Conservation (phyloP, 805 yeast species). For the Zygotorulaspora chibaensis region DNA sequence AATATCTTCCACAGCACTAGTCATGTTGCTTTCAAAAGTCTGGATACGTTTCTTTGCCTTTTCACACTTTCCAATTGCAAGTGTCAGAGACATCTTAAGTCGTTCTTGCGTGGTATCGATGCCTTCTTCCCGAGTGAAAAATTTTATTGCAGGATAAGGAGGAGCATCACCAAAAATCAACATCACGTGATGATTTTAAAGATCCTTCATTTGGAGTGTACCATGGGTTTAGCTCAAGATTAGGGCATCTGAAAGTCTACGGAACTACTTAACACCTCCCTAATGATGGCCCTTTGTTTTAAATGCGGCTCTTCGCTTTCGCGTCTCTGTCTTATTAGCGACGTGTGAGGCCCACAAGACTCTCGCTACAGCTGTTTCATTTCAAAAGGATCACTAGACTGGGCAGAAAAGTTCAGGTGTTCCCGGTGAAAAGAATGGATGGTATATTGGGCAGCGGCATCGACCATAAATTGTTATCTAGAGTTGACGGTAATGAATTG, state of each 20-base stretch:
- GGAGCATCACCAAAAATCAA: neutral
- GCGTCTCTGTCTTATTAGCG: neutral
- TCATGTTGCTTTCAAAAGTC: conserved; percentile 12
- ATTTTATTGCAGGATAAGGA: neutral
- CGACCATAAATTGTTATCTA: conserved; percentile 1
- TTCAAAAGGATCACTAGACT: neutral
- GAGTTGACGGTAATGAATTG: conserved; percentile 3
- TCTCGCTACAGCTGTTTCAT: neutral
- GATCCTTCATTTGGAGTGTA: neutral
- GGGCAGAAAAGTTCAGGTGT: neutral
- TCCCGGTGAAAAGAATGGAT: conserved; percentile 1
- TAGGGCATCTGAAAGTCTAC: neutral
- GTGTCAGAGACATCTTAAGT: too few relatives aligned
- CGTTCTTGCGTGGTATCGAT: neutral
- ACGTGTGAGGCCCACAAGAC: too few relatives aligned
- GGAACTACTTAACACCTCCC: neutral
- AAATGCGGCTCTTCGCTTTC: neutral
- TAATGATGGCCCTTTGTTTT: neutral
- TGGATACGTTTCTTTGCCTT: too few relatives aligned
- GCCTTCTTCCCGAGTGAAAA: neutral
- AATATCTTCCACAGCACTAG: conserved; percentile 33
- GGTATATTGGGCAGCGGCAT: neutral
- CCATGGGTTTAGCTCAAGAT: neutral
- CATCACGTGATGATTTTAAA: neutral
- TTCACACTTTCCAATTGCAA: too few relatives aligned